Base-by-base conservation (phyloP, 805 yeast species). In the Sugiyamaella smithiae region DNA sequence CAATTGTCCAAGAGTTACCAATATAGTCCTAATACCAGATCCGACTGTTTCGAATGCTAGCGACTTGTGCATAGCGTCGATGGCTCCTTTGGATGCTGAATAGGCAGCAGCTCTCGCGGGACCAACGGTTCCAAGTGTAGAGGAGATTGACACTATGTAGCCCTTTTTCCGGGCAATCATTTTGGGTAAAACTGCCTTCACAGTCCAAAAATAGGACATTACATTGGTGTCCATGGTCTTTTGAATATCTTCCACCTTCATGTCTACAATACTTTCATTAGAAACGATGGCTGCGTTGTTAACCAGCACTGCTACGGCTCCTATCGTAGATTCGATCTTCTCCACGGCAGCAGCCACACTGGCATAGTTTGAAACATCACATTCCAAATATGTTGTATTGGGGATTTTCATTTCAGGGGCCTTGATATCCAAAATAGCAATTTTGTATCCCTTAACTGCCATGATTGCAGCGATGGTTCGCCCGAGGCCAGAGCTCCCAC, bases 1-100 rank as follows among this genome's bases (percentile, higher is more conserved):
- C 54, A 91, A 66, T 61, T 91, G 97, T 0, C 98, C 98, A 0
- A 96, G 93, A 55, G 95, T 84, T 0, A 91, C 74, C 23, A 91
- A 70, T 43, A 91, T 67, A 0, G 95, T 82, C 56, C 82, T 81
- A 14, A 91, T 77, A 6, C 86, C 56, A 1, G 44, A 26, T 7
- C 37, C 32, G 19, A 36, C 42, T 26, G 84, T 59, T 64, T 85
- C 93, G 60, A 79, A 81, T 0, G 85, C 76, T 36, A 91, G 66
- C 0, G 90, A 81, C 62, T 87, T 95, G 63, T 90, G 97, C 38
- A 89, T 67, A 0, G 90, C 88, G 44, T 88, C 80, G 23, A 88
- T 67, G 0, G 95, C 97, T 0, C 95, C 84, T 63, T 91, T 91
- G 9, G 95, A 78, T 0, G 97, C 96, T 0, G 96, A 95, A 61